phyloP scores from a whole-genome alignment of 1,139 yeast species.

The Spathaspora sp. region DNA sequence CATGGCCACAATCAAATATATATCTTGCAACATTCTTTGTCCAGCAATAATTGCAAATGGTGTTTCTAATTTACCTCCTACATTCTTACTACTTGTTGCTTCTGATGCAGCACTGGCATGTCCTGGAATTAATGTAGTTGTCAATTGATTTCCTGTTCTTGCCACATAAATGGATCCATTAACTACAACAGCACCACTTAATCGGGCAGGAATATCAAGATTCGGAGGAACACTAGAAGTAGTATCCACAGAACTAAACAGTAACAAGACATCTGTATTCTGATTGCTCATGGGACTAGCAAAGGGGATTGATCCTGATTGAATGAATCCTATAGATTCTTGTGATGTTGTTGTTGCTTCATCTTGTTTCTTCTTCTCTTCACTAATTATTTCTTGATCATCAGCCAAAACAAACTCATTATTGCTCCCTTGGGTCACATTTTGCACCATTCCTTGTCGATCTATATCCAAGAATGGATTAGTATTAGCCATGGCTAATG shows the following conservation, averaged over 20 bases:
- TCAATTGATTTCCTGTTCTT: constrained; percentile 14
- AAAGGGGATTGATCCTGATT: constrained; percentile 37
- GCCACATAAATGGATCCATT: constrained; percentile 33
- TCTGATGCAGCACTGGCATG: constrained; percentile 17
- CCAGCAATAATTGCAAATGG: not conserved
- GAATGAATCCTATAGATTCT: constrained; percentile 27
- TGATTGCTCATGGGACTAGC: constrained; percentile 22
- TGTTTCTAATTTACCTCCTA: not conserved
- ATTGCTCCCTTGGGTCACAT: not conserved
- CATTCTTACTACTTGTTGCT: constrained; percentile 3
- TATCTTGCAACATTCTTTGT: not conserved
- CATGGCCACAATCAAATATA: not conserved
- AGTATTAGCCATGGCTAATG: constrained; percentile 49
- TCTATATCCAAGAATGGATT: constrained; percentile 15
- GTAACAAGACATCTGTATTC: constrained; percentile 6
- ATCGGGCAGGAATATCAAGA: constrained; percentile 33
- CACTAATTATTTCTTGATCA: not conserved
- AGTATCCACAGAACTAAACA: constrained; percentile 13
- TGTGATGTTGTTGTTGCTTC: not conserved
- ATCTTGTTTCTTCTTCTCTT: not conserved
- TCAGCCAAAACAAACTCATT: not conserved
- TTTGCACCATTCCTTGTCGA: constrained; percentile 2
- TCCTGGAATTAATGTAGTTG: constrained; percentile 10
- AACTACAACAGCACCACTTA: constrained; percentile 32
- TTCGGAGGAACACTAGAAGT: constrained; percentile 9